Evolutionary conservation across 2,329 filamentous ascomycete species (phyloP).

Genomic region (Aureobasidium mangrovei): DNA sequence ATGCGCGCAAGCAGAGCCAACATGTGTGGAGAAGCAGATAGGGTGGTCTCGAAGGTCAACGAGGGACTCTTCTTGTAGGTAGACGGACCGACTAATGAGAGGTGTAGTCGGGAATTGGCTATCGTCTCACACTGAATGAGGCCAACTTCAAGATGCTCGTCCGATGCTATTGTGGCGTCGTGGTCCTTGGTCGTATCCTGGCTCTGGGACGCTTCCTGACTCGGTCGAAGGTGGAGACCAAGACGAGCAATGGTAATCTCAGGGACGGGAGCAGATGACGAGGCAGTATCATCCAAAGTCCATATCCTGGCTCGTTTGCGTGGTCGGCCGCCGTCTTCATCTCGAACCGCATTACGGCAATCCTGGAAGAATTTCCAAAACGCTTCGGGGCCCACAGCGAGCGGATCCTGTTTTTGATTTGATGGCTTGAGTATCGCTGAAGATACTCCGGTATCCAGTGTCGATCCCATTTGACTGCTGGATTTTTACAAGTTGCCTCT

Average conservation of each 20-base stretch:
- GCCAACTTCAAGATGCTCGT: slow-evolving; percentile 4
- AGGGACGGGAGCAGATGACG: not conserved
- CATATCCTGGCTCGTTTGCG: slow-evolving; percentile 8
- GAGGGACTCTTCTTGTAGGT: not conserved
- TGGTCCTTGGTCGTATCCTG: not conserved
- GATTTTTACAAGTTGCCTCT: not conserved
- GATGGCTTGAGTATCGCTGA: not conserved
- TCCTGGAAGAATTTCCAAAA: slow-evolving; percentile 2
- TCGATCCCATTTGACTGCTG: not conserved
- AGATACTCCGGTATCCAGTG: not conserved
- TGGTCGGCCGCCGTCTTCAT: slow-evolving; percentile 1
- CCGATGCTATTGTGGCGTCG: not conserved
- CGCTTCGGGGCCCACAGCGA: slow-evolving; percentile 1
- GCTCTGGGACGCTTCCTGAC: not conserved
- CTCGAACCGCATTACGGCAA: slow-evolving; percentile 3
- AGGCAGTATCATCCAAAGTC: not conserved
- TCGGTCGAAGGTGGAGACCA: not conserved
- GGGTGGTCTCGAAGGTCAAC: not conserved
- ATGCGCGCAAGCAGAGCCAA: slow-evolving; percentile 1
- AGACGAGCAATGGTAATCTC: slow-evolving; percentile 7
- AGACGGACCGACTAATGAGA: not conserved
- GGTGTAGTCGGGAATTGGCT: not conserved
- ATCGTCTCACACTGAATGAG: not conserved
- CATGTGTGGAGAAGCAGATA: not conserved
- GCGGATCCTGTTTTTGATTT: not conserved